These are phyloP conservation scores for Scedosporium minutisporum DNA, from an alignment of 2,329 filamentous ascomycete genomes.

Conservation along the genomic window DNA sequence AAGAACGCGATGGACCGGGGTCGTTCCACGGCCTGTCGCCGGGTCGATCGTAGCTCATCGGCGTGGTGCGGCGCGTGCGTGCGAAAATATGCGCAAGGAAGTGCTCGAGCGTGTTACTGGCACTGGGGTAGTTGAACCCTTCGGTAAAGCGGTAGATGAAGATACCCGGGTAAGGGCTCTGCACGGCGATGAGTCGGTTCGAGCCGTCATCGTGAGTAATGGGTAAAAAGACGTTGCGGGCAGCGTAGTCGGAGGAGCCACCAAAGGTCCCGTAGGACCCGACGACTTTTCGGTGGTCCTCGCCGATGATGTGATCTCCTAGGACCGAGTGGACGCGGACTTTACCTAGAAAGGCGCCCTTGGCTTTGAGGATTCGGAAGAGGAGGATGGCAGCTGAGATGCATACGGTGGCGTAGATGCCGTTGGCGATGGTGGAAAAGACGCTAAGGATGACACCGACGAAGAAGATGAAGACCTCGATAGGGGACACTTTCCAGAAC, in stretches of 20 bases:
- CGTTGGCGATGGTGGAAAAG: conserved; percentile 73
- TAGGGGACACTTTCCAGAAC: conserved; percentile 76
- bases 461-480: conserved; percentile 80
- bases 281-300: conserved; percentile 36
- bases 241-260: conserved; percentile 18
- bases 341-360: conserved; percentile 67
- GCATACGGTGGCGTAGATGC: conserved; percentile 72
- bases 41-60: conserved; percentile 50
- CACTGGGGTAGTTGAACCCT: conserved; percentile 94
- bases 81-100: conserved; percentile 58
- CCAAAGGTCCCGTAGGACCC: conserved; percentile 49
- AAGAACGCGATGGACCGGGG: conserved; percentile 58
- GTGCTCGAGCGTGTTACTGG: conserved; percentile 77
- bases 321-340: conserved; percentile 77
- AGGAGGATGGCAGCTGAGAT: conserved; percentile 62
- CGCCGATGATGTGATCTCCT: conserved; percentile 61
- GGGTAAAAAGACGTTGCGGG: conserved; percentile 77
- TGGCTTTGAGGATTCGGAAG: conserved; percentile 69
- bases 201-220: conserved; percentile 82
- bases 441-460: conserved; percentile 74
- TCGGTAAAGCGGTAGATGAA: conserved; percentile 95
- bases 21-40: conserved; percentile 94
- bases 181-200: conserved; percentile 73
- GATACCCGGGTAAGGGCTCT: conserved; percentile 78
- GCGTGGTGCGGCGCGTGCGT: conserved; percentile 67